These are phyloP conservation scores for Protomyces lactucae-debilis DNA, from an alignment of 1,139 yeast species.

Conservation along the genomic window DNA sequence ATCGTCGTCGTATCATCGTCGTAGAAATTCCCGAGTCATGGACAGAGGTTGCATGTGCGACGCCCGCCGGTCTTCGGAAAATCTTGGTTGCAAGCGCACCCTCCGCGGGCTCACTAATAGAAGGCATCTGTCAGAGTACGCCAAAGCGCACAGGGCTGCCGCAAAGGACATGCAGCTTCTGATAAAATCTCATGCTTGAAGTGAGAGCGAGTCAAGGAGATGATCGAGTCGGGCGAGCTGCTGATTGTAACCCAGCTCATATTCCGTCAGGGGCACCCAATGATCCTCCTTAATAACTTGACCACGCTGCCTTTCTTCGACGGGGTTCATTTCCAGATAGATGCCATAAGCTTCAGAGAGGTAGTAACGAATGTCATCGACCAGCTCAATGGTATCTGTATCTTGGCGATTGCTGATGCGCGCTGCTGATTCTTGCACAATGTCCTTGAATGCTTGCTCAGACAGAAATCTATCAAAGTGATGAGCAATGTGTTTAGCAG, in stretches of 20 bases:
- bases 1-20: too few relatives aligned
- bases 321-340: slow-evolving; percentile 37
- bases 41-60: too few relatives aligned
- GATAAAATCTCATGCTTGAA: slow-evolving; percentile 29
- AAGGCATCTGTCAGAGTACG: too few relatives aligned
- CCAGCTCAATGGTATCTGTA: slow-evolving; percentile 71
- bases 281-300: slow-evolving; percentile 30
- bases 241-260: slow-evolving; percentile 32
- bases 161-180: background rate
- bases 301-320: slow-evolving; percentile 28
- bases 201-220: slow-evolving; percentile 31
- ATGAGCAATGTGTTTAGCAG: slow-evolving; percentile 55
- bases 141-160: too few relatives aligned
- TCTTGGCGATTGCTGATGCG: slow-evolving; percentile 60
- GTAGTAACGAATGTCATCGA: slow-evolving; percentile 71
- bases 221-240: slow-evolving; percentile 33
- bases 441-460: slow-evolving; percentile 42
- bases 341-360: slow-evolving; percentile 49
- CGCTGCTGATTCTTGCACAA: slow-evolving; percentile 51
- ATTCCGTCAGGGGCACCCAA: slow-evolving; percentile 30
- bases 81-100: too few relatives aligned
- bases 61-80: too few relatives aligned
- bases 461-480: slow-evolving; percentile 45
- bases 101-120: too few relatives aligned
- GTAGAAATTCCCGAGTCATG: too few relatives aligned